Conservation (phyloP, 345 rosid genomes). For the Hirschfeldia incana region DNA sequence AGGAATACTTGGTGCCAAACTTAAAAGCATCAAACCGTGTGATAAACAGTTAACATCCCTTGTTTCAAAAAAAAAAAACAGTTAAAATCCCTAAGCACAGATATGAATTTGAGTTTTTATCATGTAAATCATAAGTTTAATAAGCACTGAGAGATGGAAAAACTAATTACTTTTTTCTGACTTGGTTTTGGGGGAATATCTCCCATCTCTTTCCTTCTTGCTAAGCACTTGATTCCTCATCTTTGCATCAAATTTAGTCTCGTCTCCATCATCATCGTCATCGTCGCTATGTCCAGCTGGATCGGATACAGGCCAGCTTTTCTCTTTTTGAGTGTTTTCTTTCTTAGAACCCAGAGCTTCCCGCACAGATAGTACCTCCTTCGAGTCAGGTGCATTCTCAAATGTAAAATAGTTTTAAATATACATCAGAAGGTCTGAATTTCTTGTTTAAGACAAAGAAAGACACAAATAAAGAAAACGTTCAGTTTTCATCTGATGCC, state of each 20-base stretch:
- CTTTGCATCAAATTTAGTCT: slow-evolving; percentile 75
- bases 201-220: slow-evolving; percentile 66
- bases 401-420: neutral
- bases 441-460: neutral
- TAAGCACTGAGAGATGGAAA: slow-evolving; percentile 18
- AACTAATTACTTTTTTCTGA: slow-evolving; percentile 48
- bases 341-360: slow-evolving; percentile 75
- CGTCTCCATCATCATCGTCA: slow-evolving; percentile 58
- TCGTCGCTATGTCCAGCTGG: slow-evolving; percentile 30
- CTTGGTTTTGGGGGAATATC: slow-evolving; percentile 51
- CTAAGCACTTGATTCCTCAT: slow-evolving; percentile 80
- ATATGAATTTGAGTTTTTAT: neutral
- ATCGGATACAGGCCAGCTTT: slow-evolving; percentile 42
- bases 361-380: slow-evolving; percentile 73
- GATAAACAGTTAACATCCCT: too few species aligned
- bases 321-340: slow-evolving; percentile 50
- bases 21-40: neutral
- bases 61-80: neutral
- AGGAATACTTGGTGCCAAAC: slow-evolving; percentile 12
- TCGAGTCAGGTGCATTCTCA: slow-evolving; percentile 63
- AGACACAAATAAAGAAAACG: neutral
- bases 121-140: neutral
- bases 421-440: slow-evolving; percentile 16
- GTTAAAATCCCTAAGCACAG: slow-evolving; percentile 1
- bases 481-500: neutral